Conservation (phyloP, 352 stramenopile genomes). For the Phytophthora lateralis region DNA sequence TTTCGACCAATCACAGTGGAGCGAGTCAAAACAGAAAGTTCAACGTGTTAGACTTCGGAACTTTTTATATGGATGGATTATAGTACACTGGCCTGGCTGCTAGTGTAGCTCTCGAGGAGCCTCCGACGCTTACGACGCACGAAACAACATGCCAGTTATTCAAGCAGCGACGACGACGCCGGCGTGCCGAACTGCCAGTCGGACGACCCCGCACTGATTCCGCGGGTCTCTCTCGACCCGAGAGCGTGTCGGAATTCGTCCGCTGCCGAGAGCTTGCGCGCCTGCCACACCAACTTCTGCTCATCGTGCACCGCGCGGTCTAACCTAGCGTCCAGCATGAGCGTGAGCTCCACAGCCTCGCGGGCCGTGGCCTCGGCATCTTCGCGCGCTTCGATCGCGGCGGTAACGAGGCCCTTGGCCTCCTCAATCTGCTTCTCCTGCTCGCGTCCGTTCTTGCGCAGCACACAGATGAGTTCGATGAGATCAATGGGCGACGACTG, state of each 20-base stretch:
- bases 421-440: slow-evolving; percentile 80
- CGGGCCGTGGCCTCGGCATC: slow-evolving; percentile 71
- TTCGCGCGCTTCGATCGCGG: slow-evolving; percentile 79
- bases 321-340: slow-evolving; percentile 75
- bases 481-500: slow-evolving; percentile 59
- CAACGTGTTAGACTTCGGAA: slow-evolving; percentile 3
- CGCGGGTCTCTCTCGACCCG: slow-evolving; percentile 18
- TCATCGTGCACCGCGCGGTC: slow-evolving; percentile 61
- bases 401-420: slow-evolving; percentile 72
- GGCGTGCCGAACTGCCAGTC: slow-evolving; percentile 35
- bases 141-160: slow-evolving; percentile 21
- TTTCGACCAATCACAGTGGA: slow-evolving; percentile 24
- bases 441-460: slow-evolving; percentile 71
- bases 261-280: slow-evolving; percentile 26
- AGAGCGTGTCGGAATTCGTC: slow-evolving; percentile 26
- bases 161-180: slow-evolving; percentile 24
- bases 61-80: slow-evolving; percentile 33
- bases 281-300: slow-evolving; percentile 26
- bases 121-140: slow-evolving; percentile 35
- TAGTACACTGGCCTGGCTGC: slow-evolving; percentile 36
- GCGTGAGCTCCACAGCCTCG: slow-evolving; percentile 74
- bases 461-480: slow-evolving; percentile 69
- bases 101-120: slow-evolving; percentile 31
- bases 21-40: slow-evolving; percentile 12
- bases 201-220: slow-evolving; percentile 23